phyloP scores from a whole-genome alignment of 1,139 yeast genomes.

The Protomyces gravidus region DNA sequence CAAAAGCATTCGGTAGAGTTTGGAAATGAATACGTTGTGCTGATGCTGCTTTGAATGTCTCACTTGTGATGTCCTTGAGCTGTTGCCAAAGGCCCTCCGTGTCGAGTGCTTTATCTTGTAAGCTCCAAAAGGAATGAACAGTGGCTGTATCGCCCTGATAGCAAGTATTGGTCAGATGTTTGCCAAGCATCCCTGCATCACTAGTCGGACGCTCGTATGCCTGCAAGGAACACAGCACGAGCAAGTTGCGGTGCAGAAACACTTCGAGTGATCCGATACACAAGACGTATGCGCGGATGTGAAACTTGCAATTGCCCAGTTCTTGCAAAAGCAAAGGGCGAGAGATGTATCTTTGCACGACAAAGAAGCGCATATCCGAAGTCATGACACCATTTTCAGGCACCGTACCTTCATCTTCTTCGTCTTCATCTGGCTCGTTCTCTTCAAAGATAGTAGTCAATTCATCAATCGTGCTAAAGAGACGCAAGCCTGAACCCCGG shows the following conservation, averaged over 20 bases:
- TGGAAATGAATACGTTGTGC: slow-evolving; percentile 86
- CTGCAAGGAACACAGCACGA: slow-evolving; percentile 70
- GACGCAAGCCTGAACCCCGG: slow-evolving; percentile 88
- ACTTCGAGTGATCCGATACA: slow-evolving; percentile 70
- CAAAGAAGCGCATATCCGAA: slow-evolving; percentile 83
- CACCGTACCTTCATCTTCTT: slow-evolving; percentile 42
- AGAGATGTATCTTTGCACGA: slow-evolving; percentile 72
- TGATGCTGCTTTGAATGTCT: slow-evolving; percentile 78
- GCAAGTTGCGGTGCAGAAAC: slow-evolving; percentile 70
- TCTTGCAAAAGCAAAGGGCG: slow-evolving; percentile 61
- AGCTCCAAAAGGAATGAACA: slow-evolving; percentile 65
- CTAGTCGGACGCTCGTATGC: slow-evolving; percentile 48
- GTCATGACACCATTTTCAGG: slow-evolving; percentile 43
- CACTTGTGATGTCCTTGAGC: slow-evolving; percentile 59
- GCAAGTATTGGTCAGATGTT: slow-evolving; percentile 92
- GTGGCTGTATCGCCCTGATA: slow-evolving; percentile 55
- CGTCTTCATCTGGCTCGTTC: slow-evolving; percentile 66
- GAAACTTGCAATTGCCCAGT: slow-evolving; percentile 74
- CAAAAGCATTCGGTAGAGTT: slow-evolving; percentile 76
- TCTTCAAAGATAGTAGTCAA: slow-evolving; percentile 77
- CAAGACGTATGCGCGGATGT: slow-evolving; percentile 79
- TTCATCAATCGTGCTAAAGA: slow-evolving; percentile 72
- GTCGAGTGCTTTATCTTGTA: slow-evolving; percentile 48
- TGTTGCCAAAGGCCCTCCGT: slow-evolving; percentile 50
- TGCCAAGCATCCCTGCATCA: slow-evolving; percentile 47